These are phyloP conservation scores for Picochlorum sp. DNA, from an alignment of 139 green algal species.

Conservation along the genomic window DNA sequence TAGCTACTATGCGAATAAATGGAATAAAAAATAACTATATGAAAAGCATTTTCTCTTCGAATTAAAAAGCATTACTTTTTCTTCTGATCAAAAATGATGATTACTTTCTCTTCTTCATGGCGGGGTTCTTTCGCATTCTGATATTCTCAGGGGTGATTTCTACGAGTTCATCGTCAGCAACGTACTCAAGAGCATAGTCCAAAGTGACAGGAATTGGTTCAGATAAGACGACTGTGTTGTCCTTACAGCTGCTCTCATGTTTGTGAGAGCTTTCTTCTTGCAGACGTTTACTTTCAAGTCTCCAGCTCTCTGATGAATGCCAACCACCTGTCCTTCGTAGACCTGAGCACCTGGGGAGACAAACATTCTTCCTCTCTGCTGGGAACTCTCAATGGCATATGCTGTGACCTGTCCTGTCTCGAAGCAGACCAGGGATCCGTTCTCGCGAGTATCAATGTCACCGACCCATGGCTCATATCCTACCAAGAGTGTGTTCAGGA, in stretches of 20 bases:
- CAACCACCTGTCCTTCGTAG: conserved; percentile 92
- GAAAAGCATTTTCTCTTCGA: neutral
- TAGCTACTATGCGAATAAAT: too few species aligned
- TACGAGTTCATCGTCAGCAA: conserved; percentile 89
- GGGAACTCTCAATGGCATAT: conserved; percentile 81
- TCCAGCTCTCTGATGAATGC: conserved; percentile 85
- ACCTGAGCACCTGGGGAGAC: conserved; percentile 72
- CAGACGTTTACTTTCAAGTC: conserved; percentile 95
- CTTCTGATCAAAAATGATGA: neutral
- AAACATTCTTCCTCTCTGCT: conserved; percentile 89
- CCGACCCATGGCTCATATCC: conserved; percentile 60
- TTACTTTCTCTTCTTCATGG: conserved; percentile 35
- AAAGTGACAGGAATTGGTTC: conserved; percentile 70
- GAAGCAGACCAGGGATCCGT: conserved; percentile 78
- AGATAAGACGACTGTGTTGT: conserved; percentile 51
- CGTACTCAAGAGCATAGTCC: conserved; percentile 96
- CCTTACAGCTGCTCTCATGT: conserved; percentile 74
- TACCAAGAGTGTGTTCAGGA: conserved; percentile 92
- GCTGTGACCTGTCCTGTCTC: conserved; percentile 75
- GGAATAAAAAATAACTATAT: too few species aligned
- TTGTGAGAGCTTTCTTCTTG: conserved; percentile 92
- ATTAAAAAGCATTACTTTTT: neutral
- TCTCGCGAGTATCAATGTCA: conserved; percentile 81
- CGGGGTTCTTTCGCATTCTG: conserved; percentile 70
- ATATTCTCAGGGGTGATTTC: conserved; percentile 60